A percentile compares a stretch with the other conserved stretches of the same genome.
These are phyloP conservation scores for Pyrenopolyporus hunteri DNA, from an alignment of 495 filamentous ascomycete species.

Conservation along the genomic window DNA sequence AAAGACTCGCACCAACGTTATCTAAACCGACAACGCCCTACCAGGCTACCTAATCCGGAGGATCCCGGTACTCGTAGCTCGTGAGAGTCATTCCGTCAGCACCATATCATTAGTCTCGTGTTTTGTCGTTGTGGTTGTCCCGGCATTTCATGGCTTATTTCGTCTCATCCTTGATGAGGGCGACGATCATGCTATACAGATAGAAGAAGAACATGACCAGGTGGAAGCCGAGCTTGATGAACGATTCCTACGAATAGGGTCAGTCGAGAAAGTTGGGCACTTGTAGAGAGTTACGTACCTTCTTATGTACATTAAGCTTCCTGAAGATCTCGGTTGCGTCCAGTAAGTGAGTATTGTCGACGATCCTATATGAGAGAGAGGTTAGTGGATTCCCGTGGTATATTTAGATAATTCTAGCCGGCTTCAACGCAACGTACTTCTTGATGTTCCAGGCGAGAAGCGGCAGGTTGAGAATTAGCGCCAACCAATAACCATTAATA, in stretches of 20 bases:
- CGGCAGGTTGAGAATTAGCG: constrained; percentile 88
- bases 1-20: constrained; percentile 21
- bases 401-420: background rate
- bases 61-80: constrained; percentile 17
- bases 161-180: constrained; percentile 93
- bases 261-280: background rate
- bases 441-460: constrained; percentile 93
- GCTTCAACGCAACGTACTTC: constrained; percentile 68
- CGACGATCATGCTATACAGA: constrained; percentile 99
- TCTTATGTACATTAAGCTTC: constrained; percentile 99
- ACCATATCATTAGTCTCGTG: constrained; percentile 10
- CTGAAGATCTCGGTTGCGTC: constrained; percentile 99
- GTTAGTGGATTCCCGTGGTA: constrained; percentile 29
- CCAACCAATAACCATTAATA: constrained; percentile 98
- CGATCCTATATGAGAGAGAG: constrained; percentile 66
- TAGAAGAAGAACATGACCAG: constrained; percentile 99
- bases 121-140: constrained; percentile 3
- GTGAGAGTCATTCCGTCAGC: constrained; percentile 14
- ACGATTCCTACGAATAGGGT: constrained; percentile 75
- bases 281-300: constrained; percentile 61
- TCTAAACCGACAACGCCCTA: constrained; percentile 15
- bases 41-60: constrained; percentile 5
- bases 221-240: constrained; percentile 99
- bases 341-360: constrained; percentile 93
- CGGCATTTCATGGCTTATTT: constrained; percentile 58